These are phyloP conservation scores for Trypanosoma congolense DNA, from an alignment of 208 protist genomes.

Conservation along the genomic window DNA sequence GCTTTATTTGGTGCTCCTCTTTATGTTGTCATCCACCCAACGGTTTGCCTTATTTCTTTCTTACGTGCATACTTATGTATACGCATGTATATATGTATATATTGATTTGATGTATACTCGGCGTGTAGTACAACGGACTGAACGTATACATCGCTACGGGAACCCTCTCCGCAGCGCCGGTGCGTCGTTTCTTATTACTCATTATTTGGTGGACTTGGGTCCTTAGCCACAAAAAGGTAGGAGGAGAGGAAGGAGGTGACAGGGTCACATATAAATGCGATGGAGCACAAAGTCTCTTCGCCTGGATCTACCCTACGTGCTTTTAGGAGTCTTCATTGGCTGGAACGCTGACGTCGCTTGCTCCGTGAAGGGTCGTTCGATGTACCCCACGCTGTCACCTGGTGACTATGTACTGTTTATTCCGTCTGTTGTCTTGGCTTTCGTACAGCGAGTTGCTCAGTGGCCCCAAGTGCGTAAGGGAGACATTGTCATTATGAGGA, in stretches of 20 bases:
- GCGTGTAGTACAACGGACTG: no score
- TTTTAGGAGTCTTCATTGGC: constrained; percentile 61
- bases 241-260: background rate
- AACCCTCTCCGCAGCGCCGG: no score
- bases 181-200: background rate
- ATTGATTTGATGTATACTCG: no score
- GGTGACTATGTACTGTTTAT: constrained; percentile 63
- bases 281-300: constrained; percentile 18
- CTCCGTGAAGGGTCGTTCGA: constrained; percentile 63
- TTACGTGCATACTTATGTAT: no score
- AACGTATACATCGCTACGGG: no score
- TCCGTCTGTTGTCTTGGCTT: constrained; percentile 43
- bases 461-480: constrained; percentile 28
- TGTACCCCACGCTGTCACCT: constrained; percentile 66
- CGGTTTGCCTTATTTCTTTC: no score
- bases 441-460: constrained; percentile 23
- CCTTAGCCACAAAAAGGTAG: background rate
- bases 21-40: no score
- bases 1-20: no score
- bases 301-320: constrained; percentile 53
- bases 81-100: no score
- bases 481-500: constrained; percentile 69
- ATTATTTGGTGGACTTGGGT: background rate
- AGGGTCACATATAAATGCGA: constrained; percentile 9
- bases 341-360: constrained; percentile 68